phyloP scores from a whole-genome alignment of 73 alveolate genomes.

The Paraurostyla sp. region DNA sequence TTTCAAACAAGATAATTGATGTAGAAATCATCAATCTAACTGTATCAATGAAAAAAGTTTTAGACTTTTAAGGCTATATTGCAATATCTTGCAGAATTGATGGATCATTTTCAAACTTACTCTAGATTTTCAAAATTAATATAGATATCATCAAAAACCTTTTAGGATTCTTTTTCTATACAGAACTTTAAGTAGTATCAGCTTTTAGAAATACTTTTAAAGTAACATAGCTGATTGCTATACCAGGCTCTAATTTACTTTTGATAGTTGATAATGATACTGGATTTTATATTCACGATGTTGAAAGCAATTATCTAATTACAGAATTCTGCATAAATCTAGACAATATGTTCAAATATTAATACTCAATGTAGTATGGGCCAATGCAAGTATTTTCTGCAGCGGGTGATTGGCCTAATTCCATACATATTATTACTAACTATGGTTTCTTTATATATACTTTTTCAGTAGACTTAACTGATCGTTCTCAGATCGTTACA shows the following conservation, averaged over 20 bases:
- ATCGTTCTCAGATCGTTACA: neutral
- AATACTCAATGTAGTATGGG: neutral
- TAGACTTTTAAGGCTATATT: neutral
- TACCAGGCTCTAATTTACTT: neutral
- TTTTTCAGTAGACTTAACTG: neutral
- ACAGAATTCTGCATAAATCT: neutral
- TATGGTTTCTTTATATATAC: conserved; percentile 25
- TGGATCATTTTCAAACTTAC: neutral
- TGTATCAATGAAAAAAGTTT: neutral
- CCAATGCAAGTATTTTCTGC: neutral
- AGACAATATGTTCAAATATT: neutral
- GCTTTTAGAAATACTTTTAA: conserved; percentile 11
- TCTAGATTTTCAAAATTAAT: neutral
- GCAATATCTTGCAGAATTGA: conserved; percentile 2
- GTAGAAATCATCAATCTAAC: neutral
- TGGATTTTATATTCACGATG: conserved; percentile 18
- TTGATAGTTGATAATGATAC: neutral
- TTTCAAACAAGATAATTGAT: neutral
- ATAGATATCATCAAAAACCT: neutral
- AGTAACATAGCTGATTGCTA: neutral
- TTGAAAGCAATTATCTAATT: neutral
- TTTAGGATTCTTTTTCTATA: neutral
- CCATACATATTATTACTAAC: conserved; percentile 37
- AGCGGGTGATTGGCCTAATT: conserved; percentile 48
- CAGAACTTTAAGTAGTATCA: neutral